Evolutionary conservation across 208 protist genomes (phyloP), one percentile per base, ranked within the genome.

Genomic region (Trypanosoma rangeli): DNA sequence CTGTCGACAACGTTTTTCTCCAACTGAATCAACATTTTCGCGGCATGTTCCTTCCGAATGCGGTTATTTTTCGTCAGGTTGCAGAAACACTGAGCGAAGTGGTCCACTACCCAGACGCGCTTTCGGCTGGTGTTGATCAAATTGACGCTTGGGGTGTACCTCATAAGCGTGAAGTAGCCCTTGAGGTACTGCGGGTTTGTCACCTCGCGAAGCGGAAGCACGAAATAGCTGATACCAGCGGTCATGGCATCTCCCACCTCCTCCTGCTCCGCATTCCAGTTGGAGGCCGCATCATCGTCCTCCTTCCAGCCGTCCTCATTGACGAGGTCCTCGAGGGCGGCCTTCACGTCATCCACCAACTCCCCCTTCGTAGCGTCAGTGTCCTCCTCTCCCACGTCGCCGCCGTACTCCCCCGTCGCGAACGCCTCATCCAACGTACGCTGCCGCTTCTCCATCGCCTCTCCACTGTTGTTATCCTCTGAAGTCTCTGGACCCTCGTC

Each of bases 51-150:
- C 48, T 71, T 77, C 24, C 76, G 78, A 56, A 79, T 67, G 22
- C 67, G 64, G 33, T 69, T 69, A 26, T 78, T 86, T 49, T 62
- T 79, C 35, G 73, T 39, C 0, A 85, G 44, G 15, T 77, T 66
- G 66, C 80, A 82, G 58, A 86, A 81, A 22, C 44, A 72, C 18
- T 67, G 31, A 24, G 53, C 65, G 55, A 84, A 86, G 56, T 82
- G 76, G 66, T 86, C 80, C 44, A 84, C 72, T 42, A 82, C 78
- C 80, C 80, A 86, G 26, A 84, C 50, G 20, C 78, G 68, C 29
- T 82, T 81, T 37, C 70, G 70, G 24, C 37, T 61, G 16, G 64
- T 48, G n/a, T 57, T 74, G 49, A 77, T 56, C 15, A 78, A 67
- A 53, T 28, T 66, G 18, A 44, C 54, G n/a, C 26, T 29, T 26